Evolutionary conservation across 306 rosid genomes (phyloP).

Genomic region (Corylus americana): DNA sequence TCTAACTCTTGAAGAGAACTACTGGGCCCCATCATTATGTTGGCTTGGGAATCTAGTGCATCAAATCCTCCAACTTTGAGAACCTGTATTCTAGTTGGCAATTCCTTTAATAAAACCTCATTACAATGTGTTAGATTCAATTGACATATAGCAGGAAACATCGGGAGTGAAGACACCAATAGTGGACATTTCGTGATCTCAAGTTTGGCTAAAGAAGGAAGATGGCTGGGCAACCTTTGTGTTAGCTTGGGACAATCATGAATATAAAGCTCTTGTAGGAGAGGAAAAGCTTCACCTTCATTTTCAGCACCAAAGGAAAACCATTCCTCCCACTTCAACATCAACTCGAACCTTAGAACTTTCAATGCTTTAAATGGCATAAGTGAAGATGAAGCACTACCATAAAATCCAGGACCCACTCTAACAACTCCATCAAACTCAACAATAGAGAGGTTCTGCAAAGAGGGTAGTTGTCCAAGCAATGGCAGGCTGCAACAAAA

Average conservation of each 20-base stretch:
- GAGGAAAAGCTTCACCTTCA: not conserved
- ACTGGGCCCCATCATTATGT: not conserved
- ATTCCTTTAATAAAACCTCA: no score
- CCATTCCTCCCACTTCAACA: constrained; percentile 20
- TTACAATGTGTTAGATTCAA: no score
- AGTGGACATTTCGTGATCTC: no score
- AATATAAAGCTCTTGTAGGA: not conserved
- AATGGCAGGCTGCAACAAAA: constrained; percentile 9
- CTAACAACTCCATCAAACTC: not conserved
- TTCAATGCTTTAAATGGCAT: not conserved
- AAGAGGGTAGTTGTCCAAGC: not conserved
- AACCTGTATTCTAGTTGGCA: no score
- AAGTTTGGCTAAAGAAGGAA: no score
- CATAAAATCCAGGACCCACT: constrained; percentile 6
- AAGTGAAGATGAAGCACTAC: not conserved
- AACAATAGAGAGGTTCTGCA: constrained; percentile 24
- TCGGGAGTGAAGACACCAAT: no score
- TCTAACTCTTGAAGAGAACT: not conserved
- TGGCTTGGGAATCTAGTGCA: not conserved
- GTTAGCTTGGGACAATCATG: no score
- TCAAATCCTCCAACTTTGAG: no score
- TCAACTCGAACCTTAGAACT: not conserved
- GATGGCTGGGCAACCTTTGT: no score
- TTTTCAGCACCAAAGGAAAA: not conserved
- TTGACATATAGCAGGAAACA: no score